Conservation (phyloP, 805 yeast genomes). For the Wickerhamomyces canadensis region DNA sequence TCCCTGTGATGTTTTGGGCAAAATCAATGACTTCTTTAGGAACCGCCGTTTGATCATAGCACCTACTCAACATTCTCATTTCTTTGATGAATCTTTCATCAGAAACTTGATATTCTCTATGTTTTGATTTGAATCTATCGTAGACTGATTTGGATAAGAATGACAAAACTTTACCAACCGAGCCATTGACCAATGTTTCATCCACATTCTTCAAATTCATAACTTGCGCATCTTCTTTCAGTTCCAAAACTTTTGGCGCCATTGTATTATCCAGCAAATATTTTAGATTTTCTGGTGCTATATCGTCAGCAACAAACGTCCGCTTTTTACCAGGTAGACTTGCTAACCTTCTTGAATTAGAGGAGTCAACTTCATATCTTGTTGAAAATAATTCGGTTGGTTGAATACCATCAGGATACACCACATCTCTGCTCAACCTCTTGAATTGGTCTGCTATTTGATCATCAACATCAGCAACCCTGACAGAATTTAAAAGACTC, state of each 20-base stretch:
- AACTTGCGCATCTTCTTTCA: slow-evolving; percentile 89
- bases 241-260: slow-evolving; percentile 57
- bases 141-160: slow-evolving; percentile 28
- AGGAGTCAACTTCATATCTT: slow-evolving; percentile 73
- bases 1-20: slow-evolving; percentile 13
- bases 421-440: slow-evolving; percentile 50
- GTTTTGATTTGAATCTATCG: slow-evolving; percentile 15
- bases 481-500: slow-evolving; percentile 71
- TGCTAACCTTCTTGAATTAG: slow-evolving; percentile 53
- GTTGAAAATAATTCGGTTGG: slow-evolving; percentile 92
- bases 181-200: slow-evolving; percentile 79
- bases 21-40: slow-evolving; percentile 25
- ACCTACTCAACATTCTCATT: slow-evolving; percentile 26
- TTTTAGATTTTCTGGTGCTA: slow-evolving; percentile 20
- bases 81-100: slow-evolving; percentile 15
- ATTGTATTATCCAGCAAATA: slow-evolving; percentile 50
- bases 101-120: slow-evolving; percentile 8
- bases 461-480: slow-evolving; percentile 61
- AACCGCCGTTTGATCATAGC: slow-evolving; percentile 21
- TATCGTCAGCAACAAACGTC: slow-evolving; percentile 43
- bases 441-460: slow-evolving; percentile 44
- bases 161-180: slow-evolving; percentile 66
- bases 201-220: slow-evolving; percentile 86
- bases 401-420: slow-evolving; percentile 65
- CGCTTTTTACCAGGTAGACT: slow-evolving; percentile 42